Evolutionary conservation across 2,329 filamentous ascomycete genomes (phyloP).

Genomic region (Sordariomycetes sp.): DNA sequence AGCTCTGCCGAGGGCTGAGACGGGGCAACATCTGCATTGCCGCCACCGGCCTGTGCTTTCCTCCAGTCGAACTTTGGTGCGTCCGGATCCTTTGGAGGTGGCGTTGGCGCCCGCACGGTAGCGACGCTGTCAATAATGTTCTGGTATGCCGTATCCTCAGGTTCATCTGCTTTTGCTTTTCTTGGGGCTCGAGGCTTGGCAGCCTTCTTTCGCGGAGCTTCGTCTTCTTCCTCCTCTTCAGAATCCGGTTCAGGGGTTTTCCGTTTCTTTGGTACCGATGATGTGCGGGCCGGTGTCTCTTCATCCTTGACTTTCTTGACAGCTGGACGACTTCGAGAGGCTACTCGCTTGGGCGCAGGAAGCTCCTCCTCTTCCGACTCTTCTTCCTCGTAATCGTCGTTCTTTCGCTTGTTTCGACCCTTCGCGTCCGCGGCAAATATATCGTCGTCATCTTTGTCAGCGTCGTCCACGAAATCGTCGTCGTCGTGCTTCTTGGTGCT

Average conservation of each 20-base stretch:
- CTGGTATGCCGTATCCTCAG: conserved; percentile 63
- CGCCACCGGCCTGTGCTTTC: conserved; percentile 47
- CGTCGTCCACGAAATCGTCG: conserved; percentile 56
- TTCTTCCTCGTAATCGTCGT: conserved; percentile 67
- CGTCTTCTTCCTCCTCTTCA: conserved; percentile 49
- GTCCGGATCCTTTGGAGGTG: conserved; percentile 61
- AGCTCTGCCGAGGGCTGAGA: conserved; percentile 59
- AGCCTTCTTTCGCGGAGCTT: conserved; percentile 51
- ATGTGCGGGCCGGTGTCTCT: conserved; percentile 10
- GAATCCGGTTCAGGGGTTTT: conserved; percentile 44
- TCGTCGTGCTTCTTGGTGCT: conserved; percentile 30
- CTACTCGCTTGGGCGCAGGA: conserved; percentile 50
- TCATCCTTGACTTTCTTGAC: conserved; percentile 17
- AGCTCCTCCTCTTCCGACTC: conserved; percentile 62
- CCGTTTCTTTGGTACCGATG: conserved; percentile 39
- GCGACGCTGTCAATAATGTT: conserved; percentile 84
- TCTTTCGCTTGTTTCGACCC: conserved; percentile 55
- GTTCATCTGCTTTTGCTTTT: conserved; percentile 55
- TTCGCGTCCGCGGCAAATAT: conserved; percentile 71
- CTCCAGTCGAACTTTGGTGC: conserved; percentile 79
- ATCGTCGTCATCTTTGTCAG: conserved; percentile 65
- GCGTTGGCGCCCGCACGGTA: conserved; percentile 72
- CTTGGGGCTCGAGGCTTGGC: conserved; percentile 49
- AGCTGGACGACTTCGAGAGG: conserved; percentile 27
- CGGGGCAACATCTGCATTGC: conserved; percentile 51